Evolutionary conservation across 805 yeast species (phyloP), one percentile per base, ranked within the genome.

Genomic region (Candida dajiaensis): DNA sequence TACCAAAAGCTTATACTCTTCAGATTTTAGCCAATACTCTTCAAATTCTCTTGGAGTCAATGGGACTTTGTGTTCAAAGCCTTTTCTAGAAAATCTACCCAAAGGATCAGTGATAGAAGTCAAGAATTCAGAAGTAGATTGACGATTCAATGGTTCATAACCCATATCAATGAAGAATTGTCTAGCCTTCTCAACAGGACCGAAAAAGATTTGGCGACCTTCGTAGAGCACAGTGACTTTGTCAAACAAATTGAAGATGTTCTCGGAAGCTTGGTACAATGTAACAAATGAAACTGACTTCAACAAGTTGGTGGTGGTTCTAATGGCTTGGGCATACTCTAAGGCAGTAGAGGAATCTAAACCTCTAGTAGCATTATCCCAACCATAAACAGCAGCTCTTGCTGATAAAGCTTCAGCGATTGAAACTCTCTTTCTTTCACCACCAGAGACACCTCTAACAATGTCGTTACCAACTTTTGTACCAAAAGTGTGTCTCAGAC

Each of bases 311-410:
- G 88, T 81, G 15, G 77, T 67, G 3, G 79, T 73, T 55, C 84
- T 79, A 50, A 86, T 70, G 21, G 87, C 82, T 50, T 78, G 71
- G 33, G 83, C 71, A 58, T 78, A 85, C 59, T 84, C 89, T 51
- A 83, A 70, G 6, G 95, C 94, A 33, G 94, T 85, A 12, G 92
- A 84, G 6, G 92, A 74, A 66, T 86, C 95, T 48, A 86, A 72
- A 56, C 95, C 95, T 69, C 94, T 77, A 9, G 95, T 86, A 9
- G 92, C 83, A 59, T 86, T 86, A 69, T 86, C 89, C 78, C 85
- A 82, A 64, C 84, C 78, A 51, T 76, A 81, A 44, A 83, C 68
- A 43, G 76, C 68, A 36, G 87, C 83, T 20, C 81, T 78, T 40
- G 80, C 72, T 40, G 83, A 74, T 31, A 83, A 66, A 1, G 85